phyloP scores from a whole-genome alignment of 352 stramenopile genomes.

The Phytophthora brassicae region DNA sequence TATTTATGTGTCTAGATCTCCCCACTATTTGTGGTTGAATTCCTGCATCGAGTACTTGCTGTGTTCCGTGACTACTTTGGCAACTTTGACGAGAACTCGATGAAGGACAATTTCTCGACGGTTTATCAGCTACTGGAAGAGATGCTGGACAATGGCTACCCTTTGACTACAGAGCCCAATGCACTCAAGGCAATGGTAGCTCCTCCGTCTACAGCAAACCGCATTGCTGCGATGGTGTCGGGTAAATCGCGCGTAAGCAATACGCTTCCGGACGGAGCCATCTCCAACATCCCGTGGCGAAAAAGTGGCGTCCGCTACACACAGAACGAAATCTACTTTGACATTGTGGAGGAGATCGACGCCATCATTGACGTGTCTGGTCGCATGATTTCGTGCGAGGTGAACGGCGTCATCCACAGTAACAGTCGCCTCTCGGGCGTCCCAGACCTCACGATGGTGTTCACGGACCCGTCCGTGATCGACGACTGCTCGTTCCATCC shows the following conservation, averaged over 20 bases:
- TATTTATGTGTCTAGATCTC: slow-evolving; percentile 57
- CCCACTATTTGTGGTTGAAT: slow-evolving; percentile 94
- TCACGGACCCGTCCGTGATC: slow-evolving; percentile 95
- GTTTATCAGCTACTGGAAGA: slow-evolving; percentile 96
- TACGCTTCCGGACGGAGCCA: slow-evolving; percentile 88
- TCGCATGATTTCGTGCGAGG: slow-evolving; percentile 93
- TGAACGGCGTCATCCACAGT: slow-evolving; percentile 94
- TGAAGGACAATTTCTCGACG: slow-evolving; percentile 98
- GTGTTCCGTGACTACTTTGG: slow-evolving; percentile 98
- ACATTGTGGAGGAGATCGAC: slow-evolving; percentile 98
- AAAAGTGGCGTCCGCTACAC: slow-evolving; percentile 95
- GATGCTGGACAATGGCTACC: slow-evolving; percentile 98
- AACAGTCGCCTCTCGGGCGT: slow-evolving; percentile 96
- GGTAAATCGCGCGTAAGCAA: slow-evolving; percentile 92
- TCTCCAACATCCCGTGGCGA: slow-evolving; percentile 97
- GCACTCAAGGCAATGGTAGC: slow-evolving; percentile 97
- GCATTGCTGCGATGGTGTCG: slow-evolving; percentile 87
- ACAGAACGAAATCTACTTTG: slow-evolving; percentile 99
- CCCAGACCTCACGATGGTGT: slow-evolving; percentile 96
- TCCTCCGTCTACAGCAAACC: slow-evolving; percentile 92
- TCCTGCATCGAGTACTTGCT: slow-evolving; percentile 95
- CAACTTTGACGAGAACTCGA: slow-evolving; percentile 94
- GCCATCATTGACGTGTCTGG: slow-evolving; percentile 94
- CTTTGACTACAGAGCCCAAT: slow-evolving; percentile 97
- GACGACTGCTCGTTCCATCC: slow-evolving; percentile 98